phyloP scores from a whole-genome alignment of 805 yeast species.

The Starmerella scarabaei region DNA sequence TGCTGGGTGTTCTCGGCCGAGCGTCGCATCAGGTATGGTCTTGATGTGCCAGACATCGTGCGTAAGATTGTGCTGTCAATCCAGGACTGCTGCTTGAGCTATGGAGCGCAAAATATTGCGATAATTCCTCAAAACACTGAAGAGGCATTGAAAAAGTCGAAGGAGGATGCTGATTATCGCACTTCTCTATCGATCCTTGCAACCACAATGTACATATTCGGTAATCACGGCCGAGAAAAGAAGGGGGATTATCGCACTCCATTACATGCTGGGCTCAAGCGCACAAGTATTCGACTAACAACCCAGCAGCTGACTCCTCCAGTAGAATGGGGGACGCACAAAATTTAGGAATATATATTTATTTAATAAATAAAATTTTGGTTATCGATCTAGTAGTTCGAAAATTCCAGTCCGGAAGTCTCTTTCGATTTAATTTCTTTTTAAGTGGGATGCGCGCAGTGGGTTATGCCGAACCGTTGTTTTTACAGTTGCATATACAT shows the following conservation, averaged over 20 bases:
- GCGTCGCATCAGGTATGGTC: neutral
- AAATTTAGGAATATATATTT: no score
- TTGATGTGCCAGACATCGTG: neutral
- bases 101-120: neutral
- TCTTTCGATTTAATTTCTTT: no score
- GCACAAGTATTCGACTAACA: neutral
- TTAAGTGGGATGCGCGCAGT: no score
- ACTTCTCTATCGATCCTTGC: neutral
- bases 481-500: no score
- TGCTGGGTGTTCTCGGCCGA: slow-evolving; percentile 1
- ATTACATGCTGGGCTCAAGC: neutral
- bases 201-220: neutral
- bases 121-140: neutral
- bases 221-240: neutral
- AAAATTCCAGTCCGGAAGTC: no score
- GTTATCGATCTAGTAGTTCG: no score
- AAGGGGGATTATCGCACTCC: neutral
- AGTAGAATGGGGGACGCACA: no score
- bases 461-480: no score
- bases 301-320: neutral
- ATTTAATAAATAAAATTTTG: no score
- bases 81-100: neutral
- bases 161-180: neutral
- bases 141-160: neutral
- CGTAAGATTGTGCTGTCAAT: neutral